Conservation (phyloP, 2,329 filamentous ascomycete species). For the Arthrocladium fulminans region DNA sequence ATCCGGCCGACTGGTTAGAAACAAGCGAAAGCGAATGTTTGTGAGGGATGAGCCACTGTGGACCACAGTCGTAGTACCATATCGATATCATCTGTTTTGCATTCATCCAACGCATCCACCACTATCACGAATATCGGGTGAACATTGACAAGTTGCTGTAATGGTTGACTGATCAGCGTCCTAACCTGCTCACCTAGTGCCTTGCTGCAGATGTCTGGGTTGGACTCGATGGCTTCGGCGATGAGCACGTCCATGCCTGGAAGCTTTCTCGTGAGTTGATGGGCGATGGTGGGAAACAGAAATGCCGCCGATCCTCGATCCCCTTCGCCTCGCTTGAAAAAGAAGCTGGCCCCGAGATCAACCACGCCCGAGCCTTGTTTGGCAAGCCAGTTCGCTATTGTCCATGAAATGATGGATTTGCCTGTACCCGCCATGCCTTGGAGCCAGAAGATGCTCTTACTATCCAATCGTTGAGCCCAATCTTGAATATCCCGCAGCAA, state of each 20-base stretch:
- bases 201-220: constrained; percentile 24
- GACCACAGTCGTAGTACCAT: constrained; percentile 2
- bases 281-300: constrained; percentile 36
- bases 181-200: constrained; percentile 24
- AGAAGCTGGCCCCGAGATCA: constrained; percentile 15
- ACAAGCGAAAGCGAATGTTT: not conserved
- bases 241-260: constrained; percentile 24
- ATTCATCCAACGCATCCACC: constrained; percentile 2
- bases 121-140: constrained; percentile 2
- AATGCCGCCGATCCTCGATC: constrained; percentile 30
- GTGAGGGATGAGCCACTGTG: not conserved
- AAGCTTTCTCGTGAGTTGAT: constrained; percentile 26
- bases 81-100: not conserved
- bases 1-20: constrained; percentile 1
- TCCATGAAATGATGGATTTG: constrained; percentile 31
- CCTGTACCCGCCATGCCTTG: constrained; percentile 31
- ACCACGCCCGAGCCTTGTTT: not conserved
- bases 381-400: constrained; percentile 21
- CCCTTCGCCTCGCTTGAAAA: constrained; percentile 36
- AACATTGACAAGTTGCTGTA: constrained; percentile 10
- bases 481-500: constrained; percentile 17
- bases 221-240: constrained; percentile 18
- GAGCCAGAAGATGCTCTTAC: constrained; percentile 30
- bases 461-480: constrained; percentile 20
- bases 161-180: constrained; percentile 23